Conservation (phyloP, 2,329 filamentous ascomycete genomes). For the Aspergillus texensis region DNA sequence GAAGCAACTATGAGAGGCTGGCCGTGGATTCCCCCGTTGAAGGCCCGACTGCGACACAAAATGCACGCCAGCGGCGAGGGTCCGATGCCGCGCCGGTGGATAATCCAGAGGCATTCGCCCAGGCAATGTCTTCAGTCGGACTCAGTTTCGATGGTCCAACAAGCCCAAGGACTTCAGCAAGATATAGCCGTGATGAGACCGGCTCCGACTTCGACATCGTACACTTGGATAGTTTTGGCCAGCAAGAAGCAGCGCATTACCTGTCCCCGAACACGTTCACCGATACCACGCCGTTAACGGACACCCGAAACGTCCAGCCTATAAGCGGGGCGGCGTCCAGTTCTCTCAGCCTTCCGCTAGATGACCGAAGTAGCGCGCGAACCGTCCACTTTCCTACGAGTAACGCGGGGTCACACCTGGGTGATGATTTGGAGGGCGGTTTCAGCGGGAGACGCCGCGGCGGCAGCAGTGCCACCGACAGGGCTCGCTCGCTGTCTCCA, state of each 20-base stretch:
- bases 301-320: slow-evolving; percentile 58
- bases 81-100: slow-evolving; percentile 31
- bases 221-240: slow-evolving; percentile 31
- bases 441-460: slow-evolving; percentile 55
- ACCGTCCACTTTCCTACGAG: slow-evolving; percentile 55
- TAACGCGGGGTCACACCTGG: slow-evolving; percentile 52
- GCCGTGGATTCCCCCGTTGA: slow-evolving; percentile 53
- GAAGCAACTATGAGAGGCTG: slow-evolving; percentile 56
- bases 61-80: slow-evolving; percentile 22
- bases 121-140: slow-evolving; percentile 46
- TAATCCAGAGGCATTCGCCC: slow-evolving; percentile 43
- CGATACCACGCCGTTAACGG: slow-evolving; percentile 62
- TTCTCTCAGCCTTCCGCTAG: slow-evolving; percentile 43
- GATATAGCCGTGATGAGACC: slow-evolving; percentile 29
- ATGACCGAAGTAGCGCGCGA: slow-evolving; percentile 56
- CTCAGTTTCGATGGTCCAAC: slow-evolving; percentile 41
- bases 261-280: slow-evolving; percentile 56
- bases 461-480: slow-evolving; percentile 51
- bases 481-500: slow-evolving; percentile 61
- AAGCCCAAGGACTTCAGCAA: slow-evolving; percentile 20
- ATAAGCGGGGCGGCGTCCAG: slow-evolving; percentile 55
- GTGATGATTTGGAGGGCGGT: slow-evolving; percentile 68
- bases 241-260: slow-evolving; percentile 55
- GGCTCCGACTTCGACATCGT: slow-evolving; percentile 34
- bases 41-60: slow-evolving; percentile 23